Evolutionary conservation across 176 grass and related monocot species (phyloP), one percentile per base, ranked within the genome.

Genomic region (Pharus latifolius): DNA sequence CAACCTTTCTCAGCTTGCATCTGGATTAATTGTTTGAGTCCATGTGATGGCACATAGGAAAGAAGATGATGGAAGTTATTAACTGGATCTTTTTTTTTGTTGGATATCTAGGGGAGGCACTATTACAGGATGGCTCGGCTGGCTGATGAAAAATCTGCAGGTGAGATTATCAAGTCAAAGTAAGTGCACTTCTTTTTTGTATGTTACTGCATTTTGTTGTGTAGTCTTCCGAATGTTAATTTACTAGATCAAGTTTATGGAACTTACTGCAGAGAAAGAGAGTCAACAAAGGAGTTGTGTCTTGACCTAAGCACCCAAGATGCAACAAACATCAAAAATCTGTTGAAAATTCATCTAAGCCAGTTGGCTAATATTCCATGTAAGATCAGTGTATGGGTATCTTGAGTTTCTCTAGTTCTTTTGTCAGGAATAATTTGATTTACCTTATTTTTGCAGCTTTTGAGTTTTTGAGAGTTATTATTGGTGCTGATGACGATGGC

Each of bases 361-460:
- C 75, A 86, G 23, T 64, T 96, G 79, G 77, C 88, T 49, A 86
- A 89, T 74, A 97, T 92, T 78, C 89, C 93, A 70, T 73, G 93
- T 97, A 82, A 92, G 84, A 63, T 66, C 18, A 17, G 59, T 66
- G 26, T 19, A 79, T 38, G n/a, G 19, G 32, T 59, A 45, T 72
- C n/a, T 72, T 26, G 10, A 69, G 67, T 67, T 67, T 67, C 24
- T 32, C 23, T 40, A 65, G 20, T 84, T 69, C 15, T 70, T 70
- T 49, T 83, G 30, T 37, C 63, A 30, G 32, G 30, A 68, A 62
- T 77, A 41, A 65, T 69, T 32, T 65, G 16, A 81, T 89, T 74
- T 58, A 47, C 72, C 33, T 60, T 5, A 53, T 66, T 10, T 80
- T 35, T 76, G 63, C 69, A 97, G 93, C 77, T 80, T 75, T 85